Base-by-base conservation (phyloP, 345 rosid genomes). In the Arabis hirsuta region DNA sequence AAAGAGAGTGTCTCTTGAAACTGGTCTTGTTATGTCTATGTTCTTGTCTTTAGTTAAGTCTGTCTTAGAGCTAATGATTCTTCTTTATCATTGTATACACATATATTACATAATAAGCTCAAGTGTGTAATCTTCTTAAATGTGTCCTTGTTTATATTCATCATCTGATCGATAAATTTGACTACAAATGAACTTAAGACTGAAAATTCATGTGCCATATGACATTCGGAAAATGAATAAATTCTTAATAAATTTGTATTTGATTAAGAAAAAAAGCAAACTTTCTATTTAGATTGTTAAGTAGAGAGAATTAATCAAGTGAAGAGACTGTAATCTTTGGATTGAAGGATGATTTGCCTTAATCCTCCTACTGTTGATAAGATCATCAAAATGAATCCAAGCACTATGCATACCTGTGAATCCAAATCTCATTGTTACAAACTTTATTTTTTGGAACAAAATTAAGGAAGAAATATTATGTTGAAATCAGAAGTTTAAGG, bases 331-430 rank as follows among this genome's bases (percentile, higher is more conserved):
- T 88, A 91, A 56, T 45, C 55, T 77, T 88, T 86, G 73, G 96
- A 87, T 22, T 82, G 27, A 43, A 85, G 27, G 36, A 91, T 85
- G 79, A 91, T 94, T 55, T 60, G 58, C 74, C 96, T 81, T 69
- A 94, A 58, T 14, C 92, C 97, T 74, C 98, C 98, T n/a, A 94
- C 82, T 0, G 97, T 87, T 36, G 97, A 63, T 52, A 94, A 1
- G 14, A 83, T 41, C 98, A 94, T 94, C 80, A 94, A 68, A 9
- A 64, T 1, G 7, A 94, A 22, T 13, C 98, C 97, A 4, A 80
- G 24, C 9, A 80, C 62, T 52, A 91, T 94, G 84, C 98, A 91
- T 29, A 81, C 78, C 98, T 93, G 94, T 74, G 27, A 57, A 65
- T 9, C 39, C 0, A 6, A 47, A 8, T 58, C 5, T 29, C 59